A percentile compares a stretch with the other conserved stretches of the same genome.
These are phyloP conservation scores for Globisporangium paddicum DNA, from an alignment of 352 stramenopile species.

Conservation along the genomic window DNA sequence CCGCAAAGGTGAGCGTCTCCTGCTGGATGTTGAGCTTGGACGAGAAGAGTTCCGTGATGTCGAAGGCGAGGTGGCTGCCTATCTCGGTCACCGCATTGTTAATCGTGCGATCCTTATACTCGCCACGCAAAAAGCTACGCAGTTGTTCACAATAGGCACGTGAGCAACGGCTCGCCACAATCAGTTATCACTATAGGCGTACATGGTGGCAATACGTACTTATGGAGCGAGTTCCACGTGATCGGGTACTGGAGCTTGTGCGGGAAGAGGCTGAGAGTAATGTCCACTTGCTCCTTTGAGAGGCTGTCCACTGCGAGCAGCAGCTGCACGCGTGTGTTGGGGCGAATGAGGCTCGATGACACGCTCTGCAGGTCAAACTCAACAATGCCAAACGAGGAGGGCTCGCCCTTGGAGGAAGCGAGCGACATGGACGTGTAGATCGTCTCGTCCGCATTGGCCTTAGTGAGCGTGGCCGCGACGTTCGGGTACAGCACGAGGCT, in stretches of 20 bases:
- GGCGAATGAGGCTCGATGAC: slow-evolving; percentile 54
- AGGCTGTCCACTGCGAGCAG: slow-evolving; percentile 65
- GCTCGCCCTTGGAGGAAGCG: slow-evolving; percentile 30
- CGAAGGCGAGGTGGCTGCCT: slow-evolving; percentile 64
- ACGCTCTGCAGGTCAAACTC: slow-evolving; percentile 66
- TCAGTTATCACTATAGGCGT: neutral
- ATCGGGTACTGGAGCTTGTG: slow-evolving; percentile 47
- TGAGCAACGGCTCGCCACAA: neutral
- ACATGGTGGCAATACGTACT: slow-evolving; percentile 19
- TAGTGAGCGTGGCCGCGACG: slow-evolving; percentile 54
- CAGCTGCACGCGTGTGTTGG: slow-evolving; percentile 67
- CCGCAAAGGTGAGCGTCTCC: slow-evolving; percentile 52
- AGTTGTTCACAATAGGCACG: neutral
- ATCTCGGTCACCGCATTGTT: slow-evolving; percentile 46
- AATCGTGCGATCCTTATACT: slow-evolving; percentile 48
- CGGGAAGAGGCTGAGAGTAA: slow-evolving; percentile 43
- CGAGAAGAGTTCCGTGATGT: slow-evolving; percentile 77
- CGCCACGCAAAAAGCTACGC: slow-evolving; percentile 18
- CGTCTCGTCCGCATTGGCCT: slow-evolving; percentile 32
- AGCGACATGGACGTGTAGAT: slow-evolving; percentile 59
- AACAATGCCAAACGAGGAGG: slow-evolving; percentile 57
- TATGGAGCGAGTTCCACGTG: slow-evolving; percentile 51
- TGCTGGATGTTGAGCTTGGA: slow-evolving; percentile 38
- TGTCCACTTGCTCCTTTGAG: slow-evolving; percentile 36
- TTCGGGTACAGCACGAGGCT: slow-evolving; percentile 58